Base-by-base conservation (phyloP, 495 filamentous ascomycete genomes). In the Podospora conica region DNA sequence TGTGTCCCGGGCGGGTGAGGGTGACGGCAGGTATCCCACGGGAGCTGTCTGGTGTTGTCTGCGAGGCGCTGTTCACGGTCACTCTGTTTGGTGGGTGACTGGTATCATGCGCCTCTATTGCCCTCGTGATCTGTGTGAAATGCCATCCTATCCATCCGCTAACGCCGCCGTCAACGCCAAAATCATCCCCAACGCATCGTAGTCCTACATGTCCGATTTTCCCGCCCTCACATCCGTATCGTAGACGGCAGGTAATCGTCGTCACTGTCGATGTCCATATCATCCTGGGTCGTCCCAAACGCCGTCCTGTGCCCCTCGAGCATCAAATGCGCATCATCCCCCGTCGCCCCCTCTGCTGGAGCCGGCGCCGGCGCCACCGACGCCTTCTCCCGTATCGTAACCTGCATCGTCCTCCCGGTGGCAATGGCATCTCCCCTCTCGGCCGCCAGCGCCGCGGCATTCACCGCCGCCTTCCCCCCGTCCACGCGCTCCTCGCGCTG, bases 331-430 rank as follows among this genome's bases (percentile, higher is more conserved):
- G 69, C 65, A 3, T 77, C 77, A 6, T 66, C 68, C 59, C 31
- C 58, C 22, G 15, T 27, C 27, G 40, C 40, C 22, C 66, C 56
- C 0, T 63, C 65, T 58, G 77, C 73, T 5, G 70, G 63, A 18
- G 70, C 61, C 20, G 78, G 48, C 0, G 76, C 78, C 22, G 81
- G 79, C 27, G 58, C 63, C n/a, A 55, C 64, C 9, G 25, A 58
- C 1, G 31, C 53, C 60, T 82, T 86, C 74, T 88, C 86, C 18
- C 74, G 71, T n/a, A 88, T 83, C 1, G 72, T 77, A 75, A 74
- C 55, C 66, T 80, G 61, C 77, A 74, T 60, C 54, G 64, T 64
- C 60, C 63, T 23, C 65, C 65, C 57, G 23, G 10, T 23, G 61
- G 33, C 62, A 65, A 74, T 61, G 84, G 81, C 61, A 27, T 64